Base-by-base conservation (phyloP, 1,284 basidiomycete species). In the Paramarasmius palmivorus region DNA sequence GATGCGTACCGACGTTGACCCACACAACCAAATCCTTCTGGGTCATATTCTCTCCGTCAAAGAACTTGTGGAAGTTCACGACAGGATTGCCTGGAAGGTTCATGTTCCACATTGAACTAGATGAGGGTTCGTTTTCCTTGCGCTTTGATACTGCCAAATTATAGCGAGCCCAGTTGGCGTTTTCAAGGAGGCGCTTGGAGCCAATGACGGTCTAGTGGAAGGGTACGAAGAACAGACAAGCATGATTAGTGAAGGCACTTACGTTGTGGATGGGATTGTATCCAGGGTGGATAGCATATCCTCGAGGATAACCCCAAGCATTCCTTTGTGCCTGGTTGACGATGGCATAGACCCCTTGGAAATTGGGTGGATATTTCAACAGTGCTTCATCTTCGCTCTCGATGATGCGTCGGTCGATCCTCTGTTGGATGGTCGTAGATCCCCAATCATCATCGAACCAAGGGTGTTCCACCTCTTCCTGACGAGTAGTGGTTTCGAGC, bases 401-500 rank as follows among this genome's bases (percentile, higher is more conserved):
- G 57, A 86, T 76, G 60, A 73, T 77, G 23, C 70, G 70, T 26
- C 76, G 72, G 3, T 67, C 70, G 49, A 84, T 79, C 60, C 73
- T 76, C 61, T 83, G 81, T 61, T 86, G 83, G 42, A 78, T 68
- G 14, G 78, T 74, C 9, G 73, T 73, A 29, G 65, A 62, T 4
- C 83, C 82, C 83, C 83, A 86, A 60, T 85, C 83, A 10, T 84
- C 82, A 54, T 83, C 75, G 55, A 78, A 73, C 86, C 85, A 88
- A 14, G 76, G 75, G 46, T 77, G 72, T 15, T 68, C 63, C 34
- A 78, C 70, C 32, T 74, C 65, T 62, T 86, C 82, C 59, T 78
- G 75, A 4, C 65, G 64, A 2, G 78, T 76, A 17, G 72, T 74
- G 12, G 78, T 81, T 53, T 73, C 73, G 47, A 83, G 71, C 15